phyloP scores from a whole-genome alignment of 371 early-diverging fungal species.

The Rhizopus delemar region DNA sequence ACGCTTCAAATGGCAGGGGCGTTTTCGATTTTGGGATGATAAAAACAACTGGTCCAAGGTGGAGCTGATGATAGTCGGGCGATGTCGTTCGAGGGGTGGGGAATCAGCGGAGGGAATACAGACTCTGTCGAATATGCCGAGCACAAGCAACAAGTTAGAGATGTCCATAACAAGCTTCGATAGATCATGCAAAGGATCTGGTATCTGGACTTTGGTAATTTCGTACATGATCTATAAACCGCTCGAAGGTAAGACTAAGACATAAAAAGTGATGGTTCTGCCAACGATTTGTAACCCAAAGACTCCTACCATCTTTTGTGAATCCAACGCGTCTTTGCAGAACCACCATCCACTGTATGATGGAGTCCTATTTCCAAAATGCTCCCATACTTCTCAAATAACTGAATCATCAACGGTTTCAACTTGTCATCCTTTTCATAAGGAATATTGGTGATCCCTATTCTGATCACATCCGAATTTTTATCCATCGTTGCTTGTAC shows the following conservation, averaged over 20 bases:
- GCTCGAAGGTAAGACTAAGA: constrained; percentile 21
- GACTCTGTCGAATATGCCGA: constrained; percentile 15
- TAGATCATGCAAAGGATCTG: constrained; percentile 20
- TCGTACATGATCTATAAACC: constrained; percentile 22
- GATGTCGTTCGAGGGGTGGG: constrained; percentile 12
- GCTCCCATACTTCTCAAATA: too few relatives aligned
- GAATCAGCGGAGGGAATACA: constrained; percentile 18
- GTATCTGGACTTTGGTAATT: constrained; percentile 21
- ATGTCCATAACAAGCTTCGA: constrained; percentile 21
- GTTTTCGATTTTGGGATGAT: constrained; percentile 15
- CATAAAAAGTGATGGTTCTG: constrained; percentile 22
- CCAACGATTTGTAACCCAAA: constrained; percentile 21
- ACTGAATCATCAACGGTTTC: too few relatives aligned
- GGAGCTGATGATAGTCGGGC: constrained; percentile 16
- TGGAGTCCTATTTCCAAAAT: too few relatives aligned
- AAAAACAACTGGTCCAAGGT: constrained; percentile 15
- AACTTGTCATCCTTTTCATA: too few relatives aligned
- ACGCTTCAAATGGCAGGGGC: constrained; percentile 6
- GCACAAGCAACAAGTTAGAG: constrained; percentile 15
- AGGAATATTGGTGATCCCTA: too few relatives aligned
- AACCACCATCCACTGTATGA: too few relatives aligned
- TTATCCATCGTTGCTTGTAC: too few relatives aligned
- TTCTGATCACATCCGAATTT: too few relatives aligned
- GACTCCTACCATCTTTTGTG: constrained; percentile 22
- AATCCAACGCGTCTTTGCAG: too few relatives aligned